Percentiles rank a stretch among this genome's conserved stretches.
These are phyloP conservation scores for Beta corolliflora DNA, from an alignment of 179 eudicot genomes.

Conservation along the genomic window DNA sequence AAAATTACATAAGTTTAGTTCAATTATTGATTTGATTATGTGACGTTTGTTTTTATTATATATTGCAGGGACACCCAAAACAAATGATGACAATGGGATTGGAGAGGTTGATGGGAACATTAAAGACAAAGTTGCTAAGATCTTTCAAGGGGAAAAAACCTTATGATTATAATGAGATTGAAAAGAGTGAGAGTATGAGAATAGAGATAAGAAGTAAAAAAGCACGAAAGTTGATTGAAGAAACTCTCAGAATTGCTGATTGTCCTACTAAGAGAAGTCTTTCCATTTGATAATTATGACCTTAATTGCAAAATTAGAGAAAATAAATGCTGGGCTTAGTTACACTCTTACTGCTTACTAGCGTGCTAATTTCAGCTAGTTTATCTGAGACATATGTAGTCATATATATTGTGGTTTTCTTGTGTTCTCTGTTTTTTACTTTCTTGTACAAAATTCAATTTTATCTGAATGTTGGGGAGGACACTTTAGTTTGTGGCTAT, in stretches of 20 bases:
- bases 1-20: neutral
- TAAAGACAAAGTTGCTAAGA: slow-evolving; percentile 58
- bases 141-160: slow-evolving; percentile 41
- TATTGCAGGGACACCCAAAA: slow-evolving; percentile 8
- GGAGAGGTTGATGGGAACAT: slow-evolving; percentile 54
- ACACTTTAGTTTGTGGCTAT: too few species aligned
- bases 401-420: neutral
- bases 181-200: slow-evolving; percentile 95
- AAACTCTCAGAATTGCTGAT: slow-evolving; percentile 81
- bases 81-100: slow-evolving; percentile 63
- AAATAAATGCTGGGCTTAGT: too few species aligned
- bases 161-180: slow-evolving; percentile 59
- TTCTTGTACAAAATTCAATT: too few species aligned
- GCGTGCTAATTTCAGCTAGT: neutral
- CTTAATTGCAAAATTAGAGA: too few species aligned
- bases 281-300: slow-evolving; percentile 33
- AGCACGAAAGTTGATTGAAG: slow-evolving; percentile 68
- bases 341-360: neutral
- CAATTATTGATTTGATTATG: neutral
- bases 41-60: too few species aligned
- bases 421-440: neutral
- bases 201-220: slow-evolving; percentile 74
- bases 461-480: too few species aligned
- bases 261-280: slow-evolving; percentile 59
- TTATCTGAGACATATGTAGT: too few species aligned